These are phyloP conservation scores for Chara braunii DNA, from an alignment of 139 green algal genomes.

Conservation along the genomic window DNA sequence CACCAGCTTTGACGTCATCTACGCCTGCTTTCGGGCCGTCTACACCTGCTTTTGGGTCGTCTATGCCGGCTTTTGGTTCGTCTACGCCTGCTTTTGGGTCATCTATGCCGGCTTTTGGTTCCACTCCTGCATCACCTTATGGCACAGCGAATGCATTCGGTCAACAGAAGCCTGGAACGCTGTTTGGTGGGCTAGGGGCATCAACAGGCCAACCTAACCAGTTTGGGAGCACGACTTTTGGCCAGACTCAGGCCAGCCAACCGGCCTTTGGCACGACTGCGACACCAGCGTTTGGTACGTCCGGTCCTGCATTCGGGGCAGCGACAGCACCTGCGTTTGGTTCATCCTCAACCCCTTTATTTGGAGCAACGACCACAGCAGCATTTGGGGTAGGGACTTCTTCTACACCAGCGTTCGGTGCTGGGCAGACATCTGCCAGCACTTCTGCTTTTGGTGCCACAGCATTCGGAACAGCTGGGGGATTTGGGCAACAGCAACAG, in stretches of 20 bases:
- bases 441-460: slow-evolving; percentile 17
- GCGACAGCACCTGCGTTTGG: slow-evolving; percentile 9
- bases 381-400: not conserved
- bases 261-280: slow-evolving; percentile 5
- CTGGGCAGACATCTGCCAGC: slow-evolving; percentile 7
- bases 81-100: no score
- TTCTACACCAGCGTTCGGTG: not conserved
- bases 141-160: no score
- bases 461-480: slow-evolving; percentile 5
- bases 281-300: slow-evolving; percentile 9
- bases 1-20: no score
- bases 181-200: slow-evolving; percentile 16
- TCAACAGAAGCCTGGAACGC: slow-evolving; percentile 1
- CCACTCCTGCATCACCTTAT: no score
- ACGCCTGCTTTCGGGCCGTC: slow-evolving; percentile 5
- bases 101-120: no score
- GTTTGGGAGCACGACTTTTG: slow-evolving; percentile 21
- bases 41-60: no score
- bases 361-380: no score
- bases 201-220: not conserved
- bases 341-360: no score
- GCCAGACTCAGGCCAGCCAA: slow-evolving; percentile 12
- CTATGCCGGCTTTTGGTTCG: not conserved
- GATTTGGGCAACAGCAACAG: not conserved
- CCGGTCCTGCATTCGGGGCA: no score